A percentile compares a stretch with the other conserved stretches of the same genome.
These are phyloP conservation scores for Penicillium frequentans DNA, from an alignment of 2,329 filamentous ascomycete species.

Conservation along the genomic window DNA sequence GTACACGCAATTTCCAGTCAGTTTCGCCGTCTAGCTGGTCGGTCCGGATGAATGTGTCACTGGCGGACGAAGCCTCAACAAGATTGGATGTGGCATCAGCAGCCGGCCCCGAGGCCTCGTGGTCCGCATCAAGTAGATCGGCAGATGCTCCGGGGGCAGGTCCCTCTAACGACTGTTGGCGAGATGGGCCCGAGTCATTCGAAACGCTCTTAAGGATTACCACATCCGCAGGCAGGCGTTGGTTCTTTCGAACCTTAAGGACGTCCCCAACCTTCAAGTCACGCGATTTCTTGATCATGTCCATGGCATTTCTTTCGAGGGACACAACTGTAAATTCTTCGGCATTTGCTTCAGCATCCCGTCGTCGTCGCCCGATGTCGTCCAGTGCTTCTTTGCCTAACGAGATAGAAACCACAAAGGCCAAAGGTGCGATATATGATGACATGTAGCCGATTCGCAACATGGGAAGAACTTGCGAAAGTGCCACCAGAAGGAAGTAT, in stretches of 20 bases:
- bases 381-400: slow-evolving; percentile 95
- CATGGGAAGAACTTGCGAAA: slow-evolving; percentile 88
- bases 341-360: slow-evolving; percentile 92
- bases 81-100: slow-evolving; percentile 10
- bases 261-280: slow-evolving; percentile 94
- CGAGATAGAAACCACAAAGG: slow-evolving; percentile 88
- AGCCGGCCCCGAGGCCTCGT: slow-evolving; percentile 18
- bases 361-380: slow-evolving; percentile 79
- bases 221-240: slow-evolving; percentile 91
- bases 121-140: slow-evolving; percentile 26
- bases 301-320: slow-evolving; percentile 63
- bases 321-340: slow-evolving; percentile 79
- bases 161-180: slow-evolving; percentile 20
- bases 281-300: slow-evolving; percentile 76
- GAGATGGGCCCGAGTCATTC: slow-evolving; percentile 49
- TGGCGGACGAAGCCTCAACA: slow-evolving; percentile 44
- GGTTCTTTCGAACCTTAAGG: slow-evolving; percentile 87
- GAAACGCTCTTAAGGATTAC: slow-evolving; percentile 82
- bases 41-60: slow-evolving; percentile 95
- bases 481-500: slow-evolving; percentile 92
- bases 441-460: slow-evolving; percentile 91
- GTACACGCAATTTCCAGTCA: slow-evolving; percentile 93
- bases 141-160: slow-evolving; percentile 11
- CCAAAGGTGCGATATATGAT: slow-evolving; percentile 89
- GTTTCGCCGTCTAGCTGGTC: slow-evolving; percentile 98